Evolutionary conservation across 768 basidiomycete genomes (phyloP), one percentile per base, ranked within the genome.

Genomic region (Serendipita sp.): DNA sequence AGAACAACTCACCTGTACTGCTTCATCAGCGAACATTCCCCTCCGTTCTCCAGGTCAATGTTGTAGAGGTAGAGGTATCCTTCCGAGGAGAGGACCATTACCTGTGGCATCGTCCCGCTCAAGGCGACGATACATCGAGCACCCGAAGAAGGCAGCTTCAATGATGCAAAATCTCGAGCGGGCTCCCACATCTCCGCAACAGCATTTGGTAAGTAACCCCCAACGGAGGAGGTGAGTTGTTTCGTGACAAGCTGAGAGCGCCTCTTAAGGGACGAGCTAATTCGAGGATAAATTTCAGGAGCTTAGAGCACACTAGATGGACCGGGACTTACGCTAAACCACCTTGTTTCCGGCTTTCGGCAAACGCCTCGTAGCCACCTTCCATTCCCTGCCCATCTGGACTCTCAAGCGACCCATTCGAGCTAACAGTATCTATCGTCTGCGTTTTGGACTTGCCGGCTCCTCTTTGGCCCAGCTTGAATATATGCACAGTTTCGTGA

Each of bases 121-220:
- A 98, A 73, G 0, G 90, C 95, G 43, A 96, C 93, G 16, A 94
- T 84, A 69, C 87, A 92, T 64, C 90, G 79, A 11, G 84, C 82
- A 2, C 91, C 85, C 64, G 81, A 75, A 3, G 83, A 79, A 60
- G 93, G 91, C 24, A 99, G 72, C 69, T 89, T 83, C 63, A 95
- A 74, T 71, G 81, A 94, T 0, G 95, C 96, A 70, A 98, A 98
- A 70, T 96, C 95, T 28, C 45, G 78, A 38, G 90, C 80, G 0
- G 96, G 96, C 68, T 98, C 96, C 93, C 94, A 99, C 75, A 98
- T 83, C 71, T 96, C 95, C 20, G 92, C 90, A 50, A 98, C 72
- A 0, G 90, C 85, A 66, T 85, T 88, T 0, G 95, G 95, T 0
- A 93, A 78, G 69, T 91, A 91, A 0, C 85, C 86, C 16, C 91